Conservation (phyloP, 1,284 basidiomycete species). For the Macrocystidia cucumis region DNA sequence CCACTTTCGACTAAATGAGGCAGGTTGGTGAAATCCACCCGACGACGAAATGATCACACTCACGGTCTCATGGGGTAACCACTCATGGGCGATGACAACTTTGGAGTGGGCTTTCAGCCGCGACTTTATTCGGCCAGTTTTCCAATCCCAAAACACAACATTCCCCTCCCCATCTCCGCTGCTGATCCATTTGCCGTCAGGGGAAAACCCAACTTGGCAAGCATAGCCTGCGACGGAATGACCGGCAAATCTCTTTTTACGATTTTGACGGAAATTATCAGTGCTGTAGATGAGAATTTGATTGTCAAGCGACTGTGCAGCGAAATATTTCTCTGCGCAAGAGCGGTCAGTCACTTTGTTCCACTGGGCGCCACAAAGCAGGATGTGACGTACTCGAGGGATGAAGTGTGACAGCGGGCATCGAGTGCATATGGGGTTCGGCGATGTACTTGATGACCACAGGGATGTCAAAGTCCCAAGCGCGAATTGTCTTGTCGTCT, state of each 20-base stretch:
- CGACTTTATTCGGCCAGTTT: constrained; percentile 91
- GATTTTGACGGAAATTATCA: constrained; percentile 95
- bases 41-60: constrained; percentile 26
- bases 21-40: constrained; percentile 8
- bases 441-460: constrained; percentile 99
- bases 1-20: constrained; percentile 74
- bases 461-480: constrained; percentile 98
- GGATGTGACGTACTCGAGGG: constrained; percentile 71
- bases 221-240: constrained; percentile 97
- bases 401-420: constrained; percentile 95
- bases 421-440: constrained; percentile 99
- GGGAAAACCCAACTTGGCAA: constrained; percentile 93
- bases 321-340: constrained; percentile 85
- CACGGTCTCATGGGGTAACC: constrained; percentile 96
- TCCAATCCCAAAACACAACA: constrained; percentile 99
- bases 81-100: constrained; percentile 95
- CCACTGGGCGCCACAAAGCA: background rate
- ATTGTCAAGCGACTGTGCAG: constrained; percentile 96
- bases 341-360: constrained; percentile 2
- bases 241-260: constrained; percentile 96
- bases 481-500: constrained; percentile 98
- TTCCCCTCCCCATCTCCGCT: constrained; percentile 94
- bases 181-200: constrained; percentile 96
- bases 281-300: constrained; percentile 96
- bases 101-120: constrained; percentile 85